Evolutionary conservation across 2,329 filamentous ascomycete species (phyloP), one percentile per base, ranked within the genome.

Genomic region (Hypoxylon sp.): DNA sequence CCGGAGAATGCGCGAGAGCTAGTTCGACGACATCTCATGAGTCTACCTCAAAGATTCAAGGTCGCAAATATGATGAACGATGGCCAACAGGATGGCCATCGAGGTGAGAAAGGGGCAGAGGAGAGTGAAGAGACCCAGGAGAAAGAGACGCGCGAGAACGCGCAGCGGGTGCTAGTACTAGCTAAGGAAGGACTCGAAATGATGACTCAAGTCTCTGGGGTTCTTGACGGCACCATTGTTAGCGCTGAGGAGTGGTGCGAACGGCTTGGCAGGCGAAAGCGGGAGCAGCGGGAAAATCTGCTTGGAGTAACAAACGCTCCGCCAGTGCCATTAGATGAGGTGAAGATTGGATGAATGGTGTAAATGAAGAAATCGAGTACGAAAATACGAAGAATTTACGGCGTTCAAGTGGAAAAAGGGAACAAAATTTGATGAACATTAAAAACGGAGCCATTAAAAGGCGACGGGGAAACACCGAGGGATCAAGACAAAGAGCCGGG

Each of bases 181-280:
- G 94, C 94, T 6, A 91, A 91, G 72, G 94, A 98, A 75, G 93
- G 94, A 0, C 82, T 98, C 13, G 93, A 97, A 70, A 97, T 98
- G 90, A 93, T 98, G 84, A 86, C 88, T 0, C 93, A 97, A 76
- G 93, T 99, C 51, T 95, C 89, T 41, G 88, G 89, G 4, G 92
- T 97, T 1, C 85, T 98, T 7, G 92, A 96, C 70, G 91, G 93
- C 55, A 98, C 95, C 0, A 91, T 98, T 55, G 86, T 91, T 57
- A 95, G 91, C 71, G 95, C 95, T 0, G 94, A 98, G 77, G 88
- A 90, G 70, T 98, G 95, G 95, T 92, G 94, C 68, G 91, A 94
- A 62, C 84, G 89, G 19, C 82, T 97, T 61, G 92, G 91, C 10
- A 82, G 83, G 69, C 75, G 74, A 65, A 78, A 74, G 68, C 71